Evolutionary conservation across 2,329 filamentous ascomycete genomes (phyloP).

Genomic region (Fusarium pseudograminearum): DNA sequence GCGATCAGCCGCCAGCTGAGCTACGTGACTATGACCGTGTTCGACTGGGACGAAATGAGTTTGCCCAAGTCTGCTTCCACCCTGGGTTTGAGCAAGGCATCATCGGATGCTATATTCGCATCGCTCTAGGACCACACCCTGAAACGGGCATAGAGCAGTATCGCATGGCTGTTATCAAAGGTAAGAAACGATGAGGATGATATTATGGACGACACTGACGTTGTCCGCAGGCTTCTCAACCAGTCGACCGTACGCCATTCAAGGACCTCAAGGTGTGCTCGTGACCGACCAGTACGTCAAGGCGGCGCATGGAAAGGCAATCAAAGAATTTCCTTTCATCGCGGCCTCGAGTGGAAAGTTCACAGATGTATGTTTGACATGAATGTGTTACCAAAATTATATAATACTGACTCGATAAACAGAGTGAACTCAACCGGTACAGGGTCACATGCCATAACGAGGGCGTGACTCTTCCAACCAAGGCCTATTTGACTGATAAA

Average conservation of each 20-base stretch:
- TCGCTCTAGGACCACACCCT: slow-evolving; percentile 83
- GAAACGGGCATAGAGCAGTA: slow-evolving; percentile 82
- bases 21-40: slow-evolving; percentile 87
- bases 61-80: slow-evolving; percentile 92
- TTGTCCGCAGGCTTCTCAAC: slow-evolving; percentile 74
- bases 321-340: slow-evolving; percentile 90
- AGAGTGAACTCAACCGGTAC: slow-evolving; percentile 86
- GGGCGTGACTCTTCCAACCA: slow-evolving; percentile 79
- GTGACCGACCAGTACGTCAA: slow-evolving; percentile 88
- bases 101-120: slow-evolving; percentile 84
- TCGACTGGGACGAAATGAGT: slow-evolving; percentile 85
- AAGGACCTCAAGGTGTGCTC: slow-evolving; percentile 80
- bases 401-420: slow-evolving; percentile 41
- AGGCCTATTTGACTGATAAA: slow-evolving; percentile 75
- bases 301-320: slow-evolving; percentile 83
- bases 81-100: slow-evolving; percentile 88
- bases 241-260: slow-evolving; percentile 86
- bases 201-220: slow-evolving; percentile 38
- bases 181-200: slow-evolving; percentile 58
- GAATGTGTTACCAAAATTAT: not conserved
- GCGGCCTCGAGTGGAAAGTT: slow-evolving; percentile 88
- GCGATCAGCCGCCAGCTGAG: slow-evolving; percentile 77
- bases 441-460: slow-evolving; percentile 80
- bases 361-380: slow-evolving; percentile 73
- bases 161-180: slow-evolving; percentile 88